Percentiles rank a stretch among this genome's conserved stretches.
Conservation (phyloP, 1,139 yeast species). For the Suhomyces ambrosiae region DNA sequence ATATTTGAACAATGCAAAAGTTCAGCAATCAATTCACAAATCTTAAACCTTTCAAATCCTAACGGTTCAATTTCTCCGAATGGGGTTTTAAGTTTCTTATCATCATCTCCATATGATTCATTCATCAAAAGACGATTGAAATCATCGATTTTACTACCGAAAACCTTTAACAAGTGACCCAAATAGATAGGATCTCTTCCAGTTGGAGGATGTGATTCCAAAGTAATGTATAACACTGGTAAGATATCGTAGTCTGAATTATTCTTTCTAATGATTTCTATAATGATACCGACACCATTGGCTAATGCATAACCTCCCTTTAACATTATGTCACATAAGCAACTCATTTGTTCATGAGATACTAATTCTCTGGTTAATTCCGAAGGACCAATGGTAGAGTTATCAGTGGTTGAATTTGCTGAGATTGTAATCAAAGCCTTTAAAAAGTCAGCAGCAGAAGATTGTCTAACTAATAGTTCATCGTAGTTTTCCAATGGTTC, state of each 20-base stretch:
- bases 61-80: constrained; percentile 71
- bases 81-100: constrained; percentile 53
- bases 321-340: constrained; percentile 79
- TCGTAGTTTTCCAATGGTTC: constrained; percentile 35
- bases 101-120: constrained; percentile 21
- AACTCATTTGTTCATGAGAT: constrained; percentile 63
- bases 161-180: constrained; percentile 81
- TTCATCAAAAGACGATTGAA: constrained; percentile 49
- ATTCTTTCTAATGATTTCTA: constrained; percentile 92
- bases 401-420: constrained; percentile 76
- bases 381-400: constrained; percentile 93
- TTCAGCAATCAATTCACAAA: constrained; percentile 94
- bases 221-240: constrained; percentile 82
- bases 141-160: constrained; percentile 72
- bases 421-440: constrained; percentile 53
- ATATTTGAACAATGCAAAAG: constrained; percentile 94
- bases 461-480: constrained; percentile 43
- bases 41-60: constrained; percentile 93
- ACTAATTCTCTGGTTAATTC: constrained; percentile 91
- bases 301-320: constrained; percentile 90
- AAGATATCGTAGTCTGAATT: constrained; percentile 93
- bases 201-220: constrained; percentile 92
- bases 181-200: constrained; percentile 93
- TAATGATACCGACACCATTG: constrained; percentile 94
- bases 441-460: constrained; percentile 51